These are phyloP conservation scores for Picea abies DNA, from an alignment of 83 land plant species.

Conservation along the genomic window DNA sequence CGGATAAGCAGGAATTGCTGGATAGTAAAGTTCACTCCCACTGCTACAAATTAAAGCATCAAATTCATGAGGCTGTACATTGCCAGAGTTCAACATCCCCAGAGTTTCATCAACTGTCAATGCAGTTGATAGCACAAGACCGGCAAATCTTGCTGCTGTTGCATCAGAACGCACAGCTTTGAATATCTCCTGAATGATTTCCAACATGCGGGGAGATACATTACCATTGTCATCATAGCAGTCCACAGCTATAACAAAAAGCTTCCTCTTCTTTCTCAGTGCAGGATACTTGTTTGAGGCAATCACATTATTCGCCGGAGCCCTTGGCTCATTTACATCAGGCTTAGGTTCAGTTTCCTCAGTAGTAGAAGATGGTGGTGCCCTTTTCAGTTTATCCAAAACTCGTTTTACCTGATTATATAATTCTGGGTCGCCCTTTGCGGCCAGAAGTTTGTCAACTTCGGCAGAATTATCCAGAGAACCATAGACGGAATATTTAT, in stretches of 20 bases:
- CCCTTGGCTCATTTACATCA: conserved; percentile 13
- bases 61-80: conserved; percentile 60
- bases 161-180: conserved; percentile 42
- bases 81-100: conserved; percentile 48
- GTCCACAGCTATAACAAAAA: conserved; percentile 78
- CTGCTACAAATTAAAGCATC: conserved; percentile 92
- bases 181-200: conserved; percentile 46
- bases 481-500: conserved; percentile 47
- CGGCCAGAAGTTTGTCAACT: conserved; percentile 23
- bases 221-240: conserved; percentile 55
- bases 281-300: conserved; percentile 48
- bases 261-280: conserved; percentile 50
- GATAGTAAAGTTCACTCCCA: conserved; percentile 89
- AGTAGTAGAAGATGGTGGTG: conserved; percentile 18
- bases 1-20: conserved; percentile 39
- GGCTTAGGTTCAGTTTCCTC: conserved; percentile 16
- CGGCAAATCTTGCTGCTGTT: conserved; percentile 44
- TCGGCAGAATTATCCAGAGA: conserved; percentile 33
- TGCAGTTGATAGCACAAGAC: conserved; percentile 77
- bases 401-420: conserved; percentile 56
- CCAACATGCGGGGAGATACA: conserved; percentile 58
- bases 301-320: conserved; percentile 4
- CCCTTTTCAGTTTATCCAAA: conserved; percentile 43
- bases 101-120: conserved; percentile 62
- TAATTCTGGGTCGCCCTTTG: conserved; percentile 30